Percentiles rank a stretch among this genome's conserved stretches.
Conservation (phyloP, 345 rosid species). For the Durio zibethinus region DNA sequence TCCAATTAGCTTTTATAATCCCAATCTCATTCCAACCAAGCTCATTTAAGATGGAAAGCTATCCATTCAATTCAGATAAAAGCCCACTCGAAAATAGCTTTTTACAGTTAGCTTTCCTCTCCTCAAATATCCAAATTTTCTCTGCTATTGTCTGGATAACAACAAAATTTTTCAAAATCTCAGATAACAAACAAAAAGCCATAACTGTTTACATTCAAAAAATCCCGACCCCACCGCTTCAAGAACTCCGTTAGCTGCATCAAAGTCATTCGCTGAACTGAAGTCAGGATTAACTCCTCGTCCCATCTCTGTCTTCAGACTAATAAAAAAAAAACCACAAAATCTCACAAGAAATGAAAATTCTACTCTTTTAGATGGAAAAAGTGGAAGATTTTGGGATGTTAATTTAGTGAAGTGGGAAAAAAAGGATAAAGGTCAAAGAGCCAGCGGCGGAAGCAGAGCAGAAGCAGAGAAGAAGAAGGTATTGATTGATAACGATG, state of each 20-base stretch:
- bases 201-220: slow-evolving; percentile 19
- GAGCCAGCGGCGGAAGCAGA: slow-evolving; percentile 4
- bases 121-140: no score
- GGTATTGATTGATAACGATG: slow-evolving; percentile 28
- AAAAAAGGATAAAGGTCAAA: background rate
- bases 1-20: no score
- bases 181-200: slow-evolving; percentile 27
- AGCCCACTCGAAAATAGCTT: no score
- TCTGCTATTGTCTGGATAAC: background rate
- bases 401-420: background rate
- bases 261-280: background rate
- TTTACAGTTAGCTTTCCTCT: no score
- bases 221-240: slow-evolving; percentile 23
- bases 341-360: background rate
- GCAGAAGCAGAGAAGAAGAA: background rate
- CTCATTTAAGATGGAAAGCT: no score
- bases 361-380: background rate
- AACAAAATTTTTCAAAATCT: slow-evolving; percentile 6
- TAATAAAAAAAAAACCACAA: background rate
- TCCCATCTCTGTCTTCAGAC: background rate
- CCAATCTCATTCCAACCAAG: no score
- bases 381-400: no score
- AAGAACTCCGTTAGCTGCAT: slow-evolving; percentile 30
- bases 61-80: no score
- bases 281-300: background rate